Evolutionary conservation across 345 rosid genomes (phyloP).

Genomic region (Pistacia integerrima): DNA sequence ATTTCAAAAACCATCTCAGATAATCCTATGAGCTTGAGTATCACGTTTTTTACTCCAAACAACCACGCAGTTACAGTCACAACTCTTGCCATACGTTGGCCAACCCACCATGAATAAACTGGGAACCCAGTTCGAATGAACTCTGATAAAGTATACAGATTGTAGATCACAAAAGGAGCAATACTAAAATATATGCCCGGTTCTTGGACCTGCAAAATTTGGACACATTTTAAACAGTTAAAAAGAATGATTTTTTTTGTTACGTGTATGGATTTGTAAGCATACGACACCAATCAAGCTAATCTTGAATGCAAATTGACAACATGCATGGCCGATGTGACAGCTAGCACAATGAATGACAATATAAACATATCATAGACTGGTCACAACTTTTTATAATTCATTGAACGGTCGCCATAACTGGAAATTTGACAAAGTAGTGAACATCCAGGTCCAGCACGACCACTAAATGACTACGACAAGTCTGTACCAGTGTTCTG

Average conservation of each 20-base stretch:
- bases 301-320: background rate
- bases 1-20: slow-evolving; percentile 53
- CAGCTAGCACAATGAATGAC: no score
- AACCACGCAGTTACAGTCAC: slow-evolving; percentile 39
- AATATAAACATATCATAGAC: no score
- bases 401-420: no score
- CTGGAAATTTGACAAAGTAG: no score
- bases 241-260: no score
- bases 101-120: slow-evolving; percentile 48
- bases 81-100: slow-evolving; percentile 34
- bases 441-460: no score
- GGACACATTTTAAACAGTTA: background rate
- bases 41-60: slow-evolving; percentile 34
- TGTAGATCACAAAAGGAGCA: slow-evolving; percentile 28
- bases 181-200: slow-evolving; percentile 26
- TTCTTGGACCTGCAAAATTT: slow-evolving; percentile 30
- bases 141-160: slow-evolving; percentile 31
- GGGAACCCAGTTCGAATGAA: slow-evolving; percentile 34
- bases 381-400: no score
- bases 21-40: slow-evolving; percentile 52
- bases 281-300: background rate
- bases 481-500: no score
- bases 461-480: no score
- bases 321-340: no score
- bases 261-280: no score